Conservation (phyloP, 371 early-diverging fungal genomes). For the Mucor mucedo region DNA sequence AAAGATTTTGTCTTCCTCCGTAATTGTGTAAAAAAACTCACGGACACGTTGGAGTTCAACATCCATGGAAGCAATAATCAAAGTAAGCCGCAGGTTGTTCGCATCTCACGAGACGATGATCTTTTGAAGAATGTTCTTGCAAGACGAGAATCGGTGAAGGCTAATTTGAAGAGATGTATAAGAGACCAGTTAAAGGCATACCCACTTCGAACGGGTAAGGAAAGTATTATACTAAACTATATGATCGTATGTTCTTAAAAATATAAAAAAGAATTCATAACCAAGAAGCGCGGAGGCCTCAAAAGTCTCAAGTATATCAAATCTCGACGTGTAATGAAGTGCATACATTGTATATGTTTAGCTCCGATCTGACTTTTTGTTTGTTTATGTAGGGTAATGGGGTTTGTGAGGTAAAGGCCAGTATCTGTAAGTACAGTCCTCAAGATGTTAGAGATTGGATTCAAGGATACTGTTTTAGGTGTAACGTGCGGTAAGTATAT, state of each 20-base stretch:
- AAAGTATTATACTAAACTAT: too few species aligned
- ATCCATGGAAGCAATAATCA: background rate
- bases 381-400: background rate
- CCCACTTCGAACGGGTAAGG: too few species aligned
- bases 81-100: background rate
- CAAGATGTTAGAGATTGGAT: constrained; percentile 9
- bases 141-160: too few species aligned
- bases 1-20: background rate
- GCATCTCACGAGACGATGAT: background rate
- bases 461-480: background rate
- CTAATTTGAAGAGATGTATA: too few species aligned
- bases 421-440: background rate
- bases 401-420: background rate
- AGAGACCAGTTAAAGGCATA: too few species aligned
- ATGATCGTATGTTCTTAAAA: too few species aligned
- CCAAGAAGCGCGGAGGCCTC: too few species aligned
- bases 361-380: background rate
- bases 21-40: constrained; percentile 9
- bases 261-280: too few species aligned
- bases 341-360: too few species aligned
- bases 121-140: too few species aligned
- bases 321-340: too few species aligned
- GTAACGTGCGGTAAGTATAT: constrained; percentile 11
- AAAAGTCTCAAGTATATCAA: too few species aligned
- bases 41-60: background rate